These are phyloP conservation scores for Artemisia annua DNA, from an alignment of 129 eudicot genomes.

Conservation along the genomic window DNA sequence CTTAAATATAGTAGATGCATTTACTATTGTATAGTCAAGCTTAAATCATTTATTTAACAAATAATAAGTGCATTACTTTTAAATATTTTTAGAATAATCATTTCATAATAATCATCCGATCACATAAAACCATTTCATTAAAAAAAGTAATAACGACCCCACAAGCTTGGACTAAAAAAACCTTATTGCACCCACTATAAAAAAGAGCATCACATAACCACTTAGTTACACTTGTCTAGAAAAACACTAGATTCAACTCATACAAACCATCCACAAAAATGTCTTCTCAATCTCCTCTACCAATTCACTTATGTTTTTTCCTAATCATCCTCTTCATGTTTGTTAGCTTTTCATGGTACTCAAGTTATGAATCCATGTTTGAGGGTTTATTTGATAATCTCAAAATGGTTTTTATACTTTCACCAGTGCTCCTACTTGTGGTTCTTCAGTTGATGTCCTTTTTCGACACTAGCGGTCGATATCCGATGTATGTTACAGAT, in stretches of 20 bases:
- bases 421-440: conserved; percentile 66
- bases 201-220: conserved; percentile 10
- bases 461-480: conserved; percentile 32
- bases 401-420: conserved; percentile 61
- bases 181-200: conserved; percentile 13
- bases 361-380: conserved; percentile 64
- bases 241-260: neutral
- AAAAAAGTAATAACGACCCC: too few relatives aligned
- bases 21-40: too few relatives aligned
- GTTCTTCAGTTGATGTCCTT: conserved; percentile 59
- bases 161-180: too few relatives aligned
- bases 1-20: too few relatives aligned
- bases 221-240: neutral
- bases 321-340: conserved; percentile 62
- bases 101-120: too few relatives aligned
- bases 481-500: conserved; percentile 45
- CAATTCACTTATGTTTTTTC: conserved; percentile 71
- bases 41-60: too few relatives aligned
- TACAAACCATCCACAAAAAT: conserved; percentile 10
- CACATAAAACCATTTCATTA: too few relatives aligned
- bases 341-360: conserved; percentile 79
- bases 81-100: too few relatives aligned
- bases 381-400: conserved; percentile 75
- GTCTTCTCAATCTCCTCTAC: conserved; percentile 51
- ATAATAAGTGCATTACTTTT: too few relatives aligned